A percentile compares a stretch with the other conserved stretches of the same genome.
These are phyloP conservation scores for Azolla pinnata DNA, from an alignment of 75 land plant species.

Conservation along the genomic window DNA sequence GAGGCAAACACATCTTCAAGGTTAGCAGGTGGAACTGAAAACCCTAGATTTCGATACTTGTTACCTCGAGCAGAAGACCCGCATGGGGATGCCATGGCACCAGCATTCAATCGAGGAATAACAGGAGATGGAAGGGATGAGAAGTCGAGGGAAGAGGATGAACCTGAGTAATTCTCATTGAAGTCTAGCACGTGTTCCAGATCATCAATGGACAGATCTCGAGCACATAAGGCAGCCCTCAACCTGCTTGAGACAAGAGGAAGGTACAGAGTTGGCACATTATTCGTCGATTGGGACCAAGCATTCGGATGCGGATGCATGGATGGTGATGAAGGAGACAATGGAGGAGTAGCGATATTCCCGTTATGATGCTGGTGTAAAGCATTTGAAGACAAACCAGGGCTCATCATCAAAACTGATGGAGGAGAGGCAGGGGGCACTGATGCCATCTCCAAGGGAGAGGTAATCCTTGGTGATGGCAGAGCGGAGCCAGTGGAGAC, in stretches of 20 bases:
- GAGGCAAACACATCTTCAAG: conserved; percentile 70
- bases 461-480: conserved; percentile 53
- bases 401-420: conserved; percentile 38
- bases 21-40: conserved; percentile 33
- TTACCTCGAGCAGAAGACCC: conserved; percentile 14
- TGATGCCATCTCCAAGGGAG: conserved; percentile 37
- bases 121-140: conserved; percentile 7
- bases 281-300: conserved; percentile 44
- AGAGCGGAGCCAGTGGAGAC: conserved; percentile 63
- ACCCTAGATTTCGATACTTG: conserved; percentile 25
- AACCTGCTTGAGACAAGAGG: conserved; percentile 69
- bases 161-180: conserved; percentile 29
- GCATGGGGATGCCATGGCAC: conserved; percentile 13
- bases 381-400: conserved; percentile 22
- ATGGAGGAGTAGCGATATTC: conserved; percentile 46
- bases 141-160: conserved; percentile 32
- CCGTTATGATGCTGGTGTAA: conserved; percentile 12
- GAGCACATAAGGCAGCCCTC: conserved; percentile 57
- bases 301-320: conserved; percentile 7
- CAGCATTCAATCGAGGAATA: conserved; percentile 25
- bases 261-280: conserved; percentile 59
- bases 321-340: conserved; percentile 48
- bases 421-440: conserved; percentile 28
- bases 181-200: conserved; percentile 30
- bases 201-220: conserved; percentile 58